Base-by-base conservation (phyloP, 208 protist species). In the Wallacemonas collosoma region DNA sequence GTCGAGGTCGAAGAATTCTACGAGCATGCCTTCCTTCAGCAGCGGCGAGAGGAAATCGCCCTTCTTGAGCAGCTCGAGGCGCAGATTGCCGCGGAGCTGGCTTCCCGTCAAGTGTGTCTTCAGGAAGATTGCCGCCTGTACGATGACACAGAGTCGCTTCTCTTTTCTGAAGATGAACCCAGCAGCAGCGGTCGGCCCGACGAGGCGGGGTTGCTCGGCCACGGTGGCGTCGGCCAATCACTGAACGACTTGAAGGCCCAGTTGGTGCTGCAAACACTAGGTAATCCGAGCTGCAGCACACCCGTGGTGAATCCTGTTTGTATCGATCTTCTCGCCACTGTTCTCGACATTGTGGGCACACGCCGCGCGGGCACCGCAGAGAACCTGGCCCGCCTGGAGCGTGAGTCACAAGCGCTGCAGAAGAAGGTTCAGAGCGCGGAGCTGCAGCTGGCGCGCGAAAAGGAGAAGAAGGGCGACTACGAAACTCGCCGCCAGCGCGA, bases 401-500 rank as follows among this genome's bases (percentile, higher is more conserved):
- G 68, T 53, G 51, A 56, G 7, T 76, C 83, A 3, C 60, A 75
- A 1, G 78, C 89, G 2, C 63, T 77, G 12, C 60, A 68, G 17
- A 68, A 63, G 53, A 76, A 72, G 45, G 36, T 86, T 36, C 36
- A 57, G 40, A 75, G 83, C 45, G 77, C 74, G 12, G 73, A 84
- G 61, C 43, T 58, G 55, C n/a, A 79, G 35, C 73, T 91, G 6
- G 63, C 68, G 0, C 71, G 67, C 12, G 81, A 83, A 64, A 87
- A 82, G 76, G 88, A 93, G 48, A 86, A 87, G 69, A 78, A 80
- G 51, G 84, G 83, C 40, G 80, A 82, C 70, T 85, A 84, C 70
- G 75, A 76, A 43, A 48, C 71, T n/a, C 77, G 79, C 41, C 53
- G 77, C 17, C 54, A 71, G 3, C 75, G 83, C 44, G 82, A 93